phyloP scores from a whole-genome alignment of 2,329 filamentous ascomycete species.

The Fusarium subglutinans region DNA sequence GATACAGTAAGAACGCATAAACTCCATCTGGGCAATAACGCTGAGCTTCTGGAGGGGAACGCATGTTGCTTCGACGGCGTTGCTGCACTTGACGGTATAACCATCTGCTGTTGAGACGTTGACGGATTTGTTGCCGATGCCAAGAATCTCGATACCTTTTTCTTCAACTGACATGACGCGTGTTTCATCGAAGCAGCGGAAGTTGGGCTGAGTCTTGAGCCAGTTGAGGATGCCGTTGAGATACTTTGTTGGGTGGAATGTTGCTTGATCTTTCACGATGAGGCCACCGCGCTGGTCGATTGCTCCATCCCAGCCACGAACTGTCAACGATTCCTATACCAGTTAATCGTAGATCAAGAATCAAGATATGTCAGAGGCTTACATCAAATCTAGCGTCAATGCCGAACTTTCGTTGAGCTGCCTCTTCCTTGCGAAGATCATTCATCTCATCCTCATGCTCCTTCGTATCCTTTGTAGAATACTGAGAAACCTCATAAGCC shows the following conservation, averaged over 20 bases:
- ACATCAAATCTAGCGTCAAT: constrained; percentile 22
- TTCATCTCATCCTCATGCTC: constrained; percentile 49
- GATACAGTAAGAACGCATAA: constrained; percentile 64
- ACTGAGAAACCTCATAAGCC: constrained; percentile 62
- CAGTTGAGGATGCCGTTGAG: constrained; percentile 61
- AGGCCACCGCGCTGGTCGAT: constrained; percentile 61
- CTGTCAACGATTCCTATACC: constrained; percentile 53
- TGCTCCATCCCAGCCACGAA: constrained; percentile 62
- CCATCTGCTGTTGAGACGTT: constrained; percentile 57
- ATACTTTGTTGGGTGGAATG: constrained; percentile 67
- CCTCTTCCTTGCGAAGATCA: constrained; percentile 16
- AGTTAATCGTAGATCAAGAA: no score
- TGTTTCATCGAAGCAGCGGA: constrained; percentile 62
- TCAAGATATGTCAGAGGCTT: no score
- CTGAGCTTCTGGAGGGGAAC: constrained; percentile 65
- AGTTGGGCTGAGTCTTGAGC: constrained; percentile 61
- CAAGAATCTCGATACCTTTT: constrained; percentile 47
- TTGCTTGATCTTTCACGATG: constrained; percentile 58
- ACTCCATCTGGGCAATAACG: constrained; percentile 63
- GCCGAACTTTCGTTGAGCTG: constrained; percentile 18
- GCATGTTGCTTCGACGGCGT: constrained; percentile 63
- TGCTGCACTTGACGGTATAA: constrained; percentile 56
- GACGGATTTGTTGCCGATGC: constrained; percentile 51
- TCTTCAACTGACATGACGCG: constrained; percentile 59
- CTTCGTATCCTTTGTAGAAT: constrained; percentile 50